These are phyloP conservation scores for Chaetomium sp. DNA, from an alignment of 2,329 filamentous ascomycete genomes.

Conservation along the genomic window DNA sequence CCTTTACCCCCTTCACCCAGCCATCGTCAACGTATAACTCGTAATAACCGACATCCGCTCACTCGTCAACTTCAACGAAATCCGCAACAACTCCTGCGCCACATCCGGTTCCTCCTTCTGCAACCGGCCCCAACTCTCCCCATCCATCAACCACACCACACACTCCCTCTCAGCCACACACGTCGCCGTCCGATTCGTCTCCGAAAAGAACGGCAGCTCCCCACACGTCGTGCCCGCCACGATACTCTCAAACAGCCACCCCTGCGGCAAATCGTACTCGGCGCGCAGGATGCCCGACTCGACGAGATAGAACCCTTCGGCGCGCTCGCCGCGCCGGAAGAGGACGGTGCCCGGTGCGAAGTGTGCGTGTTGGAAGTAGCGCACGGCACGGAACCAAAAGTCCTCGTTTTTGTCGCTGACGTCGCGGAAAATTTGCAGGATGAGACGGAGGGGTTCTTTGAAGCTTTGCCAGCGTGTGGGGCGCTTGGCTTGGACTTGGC, in stretches of 20 bases:
- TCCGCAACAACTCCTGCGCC: constrained; percentile 73
- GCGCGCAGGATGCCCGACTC: constrained; percentile 84
- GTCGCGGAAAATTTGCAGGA: constrained; percentile 92
- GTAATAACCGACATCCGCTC: constrained; percentile 78
- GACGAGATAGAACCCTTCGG: constrained; percentile 82
- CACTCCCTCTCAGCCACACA: constrained; percentile 77
- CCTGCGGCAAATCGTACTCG: constrained; percentile 87
- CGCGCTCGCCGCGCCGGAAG: constrained; percentile 69
- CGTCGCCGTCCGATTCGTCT: constrained; percentile 80
- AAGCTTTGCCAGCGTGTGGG: constrained; percentile 74
- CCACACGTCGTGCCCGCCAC: constrained; percentile 92
- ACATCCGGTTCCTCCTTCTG: constrained; percentile 69
- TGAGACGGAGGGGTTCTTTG: constrained; percentile 81
- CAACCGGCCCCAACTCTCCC: constrained; percentile 63
- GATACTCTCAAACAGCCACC: constrained; percentile 82
- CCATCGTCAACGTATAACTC: constrained; percentile 45
- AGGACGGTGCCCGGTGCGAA: constrained; percentile 65
- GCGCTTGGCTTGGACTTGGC: constrained; percentile 53
- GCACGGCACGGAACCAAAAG: constrained; percentile 80
- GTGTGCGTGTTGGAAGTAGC: constrained; percentile 67
- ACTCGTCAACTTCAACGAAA: constrained; percentile 88
- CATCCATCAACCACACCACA: constrained; percentile 74
- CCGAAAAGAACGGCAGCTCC: constrained; percentile 91
- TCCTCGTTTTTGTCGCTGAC: constrained; percentile 82
- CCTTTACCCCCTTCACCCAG: constrained; percentile 29